Percentiles rank a stretch among this genome's conserved stretches.
These are phyloP conservation scores for Coemansia brasiliensis DNA, from an alignment of 192 early-diverging fungal genomes.

Conservation along the genomic window DNA sequence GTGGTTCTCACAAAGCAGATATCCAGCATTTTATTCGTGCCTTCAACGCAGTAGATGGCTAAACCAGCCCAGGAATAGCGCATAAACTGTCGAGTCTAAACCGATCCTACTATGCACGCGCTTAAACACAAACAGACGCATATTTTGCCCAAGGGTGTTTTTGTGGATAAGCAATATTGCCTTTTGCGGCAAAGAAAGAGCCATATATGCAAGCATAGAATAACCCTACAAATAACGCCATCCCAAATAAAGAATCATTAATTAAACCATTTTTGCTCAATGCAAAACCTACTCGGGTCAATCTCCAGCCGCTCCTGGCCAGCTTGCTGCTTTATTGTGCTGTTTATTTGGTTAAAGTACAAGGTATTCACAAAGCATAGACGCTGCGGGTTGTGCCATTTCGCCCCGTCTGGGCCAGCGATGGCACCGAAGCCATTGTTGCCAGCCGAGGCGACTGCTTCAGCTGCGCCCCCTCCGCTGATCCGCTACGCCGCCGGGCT, in stretches of 20 bases:
- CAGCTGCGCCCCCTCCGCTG: conserved; percentile 6
- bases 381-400: conserved; percentile 1
- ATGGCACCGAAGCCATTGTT: conserved; percentile 4
- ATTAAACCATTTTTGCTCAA: neutral
- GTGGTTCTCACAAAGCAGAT: too few species aligned
- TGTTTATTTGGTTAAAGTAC: too few species aligned
- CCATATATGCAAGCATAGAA: neutral
- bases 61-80: too few species aligned
- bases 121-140: too few species aligned
- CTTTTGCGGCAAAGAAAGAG: conserved; percentile 3
- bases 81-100: too few species aligned
- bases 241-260: neutral
- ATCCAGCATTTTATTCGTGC: too few species aligned
- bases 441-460: neutral
- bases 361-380: conserved; percentile 4
- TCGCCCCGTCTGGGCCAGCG: conserved; percentile 7
- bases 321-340: too few species aligned
- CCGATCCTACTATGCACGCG: too few species aligned
- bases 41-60: too few species aligned
- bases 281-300: too few species aligned
- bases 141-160: too few species aligned
- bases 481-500: conserved; percentile 4
- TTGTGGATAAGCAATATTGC: conserved; percentile 11
- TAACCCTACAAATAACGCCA: neutral
- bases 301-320: too few species aligned